Evolutionary conservation across 176 grass and related monocot species (phyloP).

Genomic region (Cenchrus fungigraminus): DNA sequence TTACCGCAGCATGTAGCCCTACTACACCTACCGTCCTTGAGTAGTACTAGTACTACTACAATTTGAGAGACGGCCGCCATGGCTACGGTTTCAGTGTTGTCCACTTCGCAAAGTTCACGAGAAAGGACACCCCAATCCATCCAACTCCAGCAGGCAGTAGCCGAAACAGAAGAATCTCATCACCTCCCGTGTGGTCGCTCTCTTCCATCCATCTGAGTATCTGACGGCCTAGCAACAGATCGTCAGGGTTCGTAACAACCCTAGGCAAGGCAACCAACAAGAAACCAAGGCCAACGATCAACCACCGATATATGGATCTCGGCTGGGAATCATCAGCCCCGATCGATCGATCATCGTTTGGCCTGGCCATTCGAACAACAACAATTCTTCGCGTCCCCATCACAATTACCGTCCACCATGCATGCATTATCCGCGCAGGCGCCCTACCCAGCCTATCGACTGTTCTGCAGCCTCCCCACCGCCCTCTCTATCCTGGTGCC

Average conservation of each 20-base stretch:
- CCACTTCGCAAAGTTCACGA: not conserved
- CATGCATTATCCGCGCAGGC: constrained; percentile 19
- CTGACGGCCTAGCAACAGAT: not conserved
- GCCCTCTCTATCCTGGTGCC: not conserved
- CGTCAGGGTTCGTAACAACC: not conserved
- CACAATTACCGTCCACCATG: constrained; percentile 31
- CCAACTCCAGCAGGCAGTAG: not conserved
- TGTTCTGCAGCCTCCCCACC: not conserved
- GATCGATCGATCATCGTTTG: not conserved
- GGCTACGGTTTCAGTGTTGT: not conserved
- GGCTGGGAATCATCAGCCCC: not conserved
- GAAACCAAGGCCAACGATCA: constrained; percentile 1
- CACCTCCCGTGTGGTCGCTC: too few relatives aligned
- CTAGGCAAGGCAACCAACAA: not conserved
- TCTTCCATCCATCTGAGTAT: not conserved
- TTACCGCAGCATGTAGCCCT: not conserved
- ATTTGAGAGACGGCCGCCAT: not conserved
- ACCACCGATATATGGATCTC: not conserved
- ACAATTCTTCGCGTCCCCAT: constrained; percentile 13
- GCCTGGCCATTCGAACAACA: not conserved
- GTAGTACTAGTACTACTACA: too few relatives aligned
- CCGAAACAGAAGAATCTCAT: not conserved
- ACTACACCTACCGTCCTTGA: too few relatives aligned
- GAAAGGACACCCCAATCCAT: too few relatives aligned
- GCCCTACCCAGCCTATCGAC: constrained; percentile 13